Conservation (phyloP, 305 asterid species). For the Fraxinus paxiana region DNA sequence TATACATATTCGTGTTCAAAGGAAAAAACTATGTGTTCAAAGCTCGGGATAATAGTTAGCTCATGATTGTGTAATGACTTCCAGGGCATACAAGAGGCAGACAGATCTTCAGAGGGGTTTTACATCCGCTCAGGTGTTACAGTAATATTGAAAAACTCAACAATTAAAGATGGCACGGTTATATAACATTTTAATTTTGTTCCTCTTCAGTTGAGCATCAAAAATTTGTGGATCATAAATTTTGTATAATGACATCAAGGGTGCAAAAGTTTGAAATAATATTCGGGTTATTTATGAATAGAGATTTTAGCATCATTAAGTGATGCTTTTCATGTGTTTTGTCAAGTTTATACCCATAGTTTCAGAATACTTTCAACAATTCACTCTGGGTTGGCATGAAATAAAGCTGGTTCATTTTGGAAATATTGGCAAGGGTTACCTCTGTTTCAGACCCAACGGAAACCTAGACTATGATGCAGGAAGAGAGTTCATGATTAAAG, state of each 20-base stretch:
- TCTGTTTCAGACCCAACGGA: neutral
- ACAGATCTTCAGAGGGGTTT: conserved; percentile 83
- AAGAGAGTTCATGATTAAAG: neutral
- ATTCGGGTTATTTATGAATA: conserved; percentile 3
- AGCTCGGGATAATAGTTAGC: neutral
- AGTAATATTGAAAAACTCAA: conserved; percentile 61
- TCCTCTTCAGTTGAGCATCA: conserved; percentile 19
- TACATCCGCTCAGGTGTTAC: conserved; percentile 84
- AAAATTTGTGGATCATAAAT: conserved; percentile 14
- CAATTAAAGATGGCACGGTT: conserved; percentile 72
- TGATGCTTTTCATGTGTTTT: conserved; percentile 1
- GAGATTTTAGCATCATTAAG: conserved; percentile 20
- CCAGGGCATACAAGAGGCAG: conserved; percentile 94
- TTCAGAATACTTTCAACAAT: neutral
- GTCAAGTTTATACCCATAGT: neutral
- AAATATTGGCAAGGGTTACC: neutral
- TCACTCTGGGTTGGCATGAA: neutral
- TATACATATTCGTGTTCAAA: neutral
- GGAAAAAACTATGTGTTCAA: neutral
- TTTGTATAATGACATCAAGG: conserved; percentile 4
- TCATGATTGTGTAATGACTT: conserved; percentile 22
- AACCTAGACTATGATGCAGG: neutral
- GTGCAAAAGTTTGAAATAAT: conserved; percentile 10
- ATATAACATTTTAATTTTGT: conserved; percentile 40
- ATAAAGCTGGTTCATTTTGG: neutral